Conservation (phyloP, 148 eudicot genomes). For the Rhododendron vialii region DNA sequence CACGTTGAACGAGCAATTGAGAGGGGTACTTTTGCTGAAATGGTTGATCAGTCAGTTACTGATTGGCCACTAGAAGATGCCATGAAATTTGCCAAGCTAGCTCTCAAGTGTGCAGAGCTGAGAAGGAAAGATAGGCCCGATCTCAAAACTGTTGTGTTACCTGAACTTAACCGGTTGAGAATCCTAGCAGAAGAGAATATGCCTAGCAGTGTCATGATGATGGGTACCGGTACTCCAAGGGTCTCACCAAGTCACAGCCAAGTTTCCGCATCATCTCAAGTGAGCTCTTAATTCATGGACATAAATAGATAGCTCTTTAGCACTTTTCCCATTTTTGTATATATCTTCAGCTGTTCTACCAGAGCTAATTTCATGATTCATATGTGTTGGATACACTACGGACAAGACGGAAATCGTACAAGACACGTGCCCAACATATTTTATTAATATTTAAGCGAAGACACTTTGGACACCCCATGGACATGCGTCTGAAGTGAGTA, state of each 20-base stretch:
- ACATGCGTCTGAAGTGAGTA: neutral
- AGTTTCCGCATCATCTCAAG: constrained; percentile 4
- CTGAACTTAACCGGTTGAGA: constrained; percentile 30
- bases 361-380: neutral
- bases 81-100: constrained; percentile 22
- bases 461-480: neutral
- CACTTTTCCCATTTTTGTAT: neutral
- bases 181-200: constrained; percentile 27
- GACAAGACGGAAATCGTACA: neutral
- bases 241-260: constrained; percentile 10
- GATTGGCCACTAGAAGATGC: constrained; percentile 41
- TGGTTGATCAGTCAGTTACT: constrained; percentile 26
- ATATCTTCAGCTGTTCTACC: neutral
- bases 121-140: constrained; percentile 40
- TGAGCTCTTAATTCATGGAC: constrained; percentile 1
- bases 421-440: neutral
- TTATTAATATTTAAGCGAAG: neutral
- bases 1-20: constrained; percentile 33
- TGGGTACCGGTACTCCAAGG: constrained; percentile 3
- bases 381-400: neutral
- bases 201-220: constrained; percentile 4
- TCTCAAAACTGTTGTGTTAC: constrained; percentile 24
- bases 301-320: neutral
- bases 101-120: constrained; percentile 34
- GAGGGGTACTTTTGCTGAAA: constrained; percentile 28